Base-by-base conservation (phyloP, 306 rosid species). In the Glycine soja region DNA sequence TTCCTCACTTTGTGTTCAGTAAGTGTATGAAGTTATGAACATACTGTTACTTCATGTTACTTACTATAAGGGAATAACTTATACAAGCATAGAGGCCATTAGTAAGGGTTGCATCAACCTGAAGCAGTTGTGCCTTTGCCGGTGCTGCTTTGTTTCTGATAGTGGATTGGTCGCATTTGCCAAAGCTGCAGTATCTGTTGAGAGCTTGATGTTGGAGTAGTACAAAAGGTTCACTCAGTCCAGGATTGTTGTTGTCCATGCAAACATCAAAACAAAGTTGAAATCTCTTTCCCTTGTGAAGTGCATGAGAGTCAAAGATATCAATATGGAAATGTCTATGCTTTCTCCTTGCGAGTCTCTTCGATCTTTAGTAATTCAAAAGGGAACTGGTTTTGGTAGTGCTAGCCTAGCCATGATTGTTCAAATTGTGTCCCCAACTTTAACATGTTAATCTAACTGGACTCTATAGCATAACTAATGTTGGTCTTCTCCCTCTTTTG, bases 201-300 rank as follows among this genome's bases (percentile, higher is more conserved):
- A 93, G 90, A 72, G 88, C 91, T 83, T 95, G 83, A 96, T 93
- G 69, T 75, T 95, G 90, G 99, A 95, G 81, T 98, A 95, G 87
- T 93, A 98, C 51, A 89, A 90, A 78, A 85, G 93, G 79, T 76
- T 93, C 84, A 88, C 94, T 54, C 90, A 89, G 38, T 75, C 84
- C 36, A 98, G 98, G 81, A 81, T 95, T 65, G 68, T 87, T 16
- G 77, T 85, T 52, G 88, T 89, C 43, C 85, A 93, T 83, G 86
- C 92, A 18, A 88, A 77, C 87, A 86, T 87, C 45, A 89, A 86
- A 80, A 56, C 90, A n/a, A 91, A 88, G 80, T n/a, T n/a, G n/a
- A n/a, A n/a, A n/a, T n/a, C n/a, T n/a, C n/a, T n/a, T n/a, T n/a
- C n/a, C n/a, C n/a, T n/a, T n/a, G n/a, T n/a, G n/a, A n/a, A n/a